Percentiles rank a stretch among this genome's conserved stretches.
Conservation (phyloP, 371 early-diverging fungal species). For the Spraguea lophii region DNA sequence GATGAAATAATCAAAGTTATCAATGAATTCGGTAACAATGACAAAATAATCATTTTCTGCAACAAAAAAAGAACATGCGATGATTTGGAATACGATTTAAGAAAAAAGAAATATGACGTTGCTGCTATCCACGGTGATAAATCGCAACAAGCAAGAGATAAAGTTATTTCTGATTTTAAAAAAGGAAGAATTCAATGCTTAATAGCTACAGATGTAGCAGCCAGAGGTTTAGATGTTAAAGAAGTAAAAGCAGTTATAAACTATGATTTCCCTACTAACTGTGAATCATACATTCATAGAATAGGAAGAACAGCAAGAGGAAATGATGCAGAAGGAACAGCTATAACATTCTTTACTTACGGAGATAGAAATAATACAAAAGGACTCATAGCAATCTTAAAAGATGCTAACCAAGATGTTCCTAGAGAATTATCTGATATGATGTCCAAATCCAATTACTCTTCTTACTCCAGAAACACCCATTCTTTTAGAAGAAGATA, state of each 20-base stretch:
- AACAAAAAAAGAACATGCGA: conserved; percentile 90
- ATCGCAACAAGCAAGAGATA: conserved; percentile 85
- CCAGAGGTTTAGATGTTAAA: conserved; percentile 95
- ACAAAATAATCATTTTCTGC: conserved; percentile 81
- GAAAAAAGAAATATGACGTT: conserved; percentile 77
- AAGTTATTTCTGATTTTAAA: conserved; percentile 76
- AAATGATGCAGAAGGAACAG: conserved; percentile 69
- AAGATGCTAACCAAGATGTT: conserved; percentile 74
- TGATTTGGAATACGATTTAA: conserved; percentile 65
- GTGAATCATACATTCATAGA: conserved; percentile 84
- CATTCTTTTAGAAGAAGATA: too few species aligned
- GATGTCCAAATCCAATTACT: conserved; percentile 33
- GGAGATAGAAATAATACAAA: conserved; percentile 68
- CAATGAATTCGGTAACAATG: conserved; percentile 38
- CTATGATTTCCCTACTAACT: conserved; percentile 80
- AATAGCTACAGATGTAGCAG: conserved; percentile 98
- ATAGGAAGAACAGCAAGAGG: conserved; percentile 93
- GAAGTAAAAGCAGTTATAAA: conserved; percentile 76
- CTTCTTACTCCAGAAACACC: background rate
- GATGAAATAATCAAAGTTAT: conserved; percentile 71
- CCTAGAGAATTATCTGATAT: conserved; percentile 61
- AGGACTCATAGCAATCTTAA: conserved; percentile 66
- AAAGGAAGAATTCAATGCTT: conserved; percentile 68
- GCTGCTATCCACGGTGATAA: conserved; percentile 97
- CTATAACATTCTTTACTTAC: conserved; percentile 79